Conservation (phyloP, 2,329 filamentous ascomycete genomes). For the Tolypocladium nubicola region DNA sequence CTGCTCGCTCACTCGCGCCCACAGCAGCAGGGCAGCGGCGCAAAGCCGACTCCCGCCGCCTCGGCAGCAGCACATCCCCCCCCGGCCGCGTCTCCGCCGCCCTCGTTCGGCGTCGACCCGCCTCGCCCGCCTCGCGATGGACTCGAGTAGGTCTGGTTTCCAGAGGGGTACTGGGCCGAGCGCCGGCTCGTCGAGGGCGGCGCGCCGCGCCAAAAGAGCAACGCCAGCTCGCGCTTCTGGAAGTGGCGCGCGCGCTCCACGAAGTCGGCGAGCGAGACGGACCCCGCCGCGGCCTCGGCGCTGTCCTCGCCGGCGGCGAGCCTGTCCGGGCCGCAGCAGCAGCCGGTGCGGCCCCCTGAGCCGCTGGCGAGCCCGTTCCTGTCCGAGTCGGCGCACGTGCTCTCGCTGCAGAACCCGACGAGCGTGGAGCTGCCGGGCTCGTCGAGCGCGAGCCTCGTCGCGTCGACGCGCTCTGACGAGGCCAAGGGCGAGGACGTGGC, state of each 20-base stretch:
- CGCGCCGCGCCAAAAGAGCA: conserved; percentile 17
- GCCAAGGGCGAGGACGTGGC: not conserved
- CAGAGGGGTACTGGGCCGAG: conserved; percentile 53
- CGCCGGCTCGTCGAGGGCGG: conserved; percentile 22
- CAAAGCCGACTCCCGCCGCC: not conserved
- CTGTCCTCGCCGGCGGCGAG: conserved; percentile 15
- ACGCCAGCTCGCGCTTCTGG: conserved; percentile 23
- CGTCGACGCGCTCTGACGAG: conserved; percentile 3
- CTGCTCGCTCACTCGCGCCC: not conserved
- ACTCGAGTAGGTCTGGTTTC: conserved; percentile 53
- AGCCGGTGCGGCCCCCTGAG: not conserved
- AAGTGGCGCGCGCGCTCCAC: conserved; percentile 29
- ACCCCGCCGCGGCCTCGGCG: conserved; percentile 10
- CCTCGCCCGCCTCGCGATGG: conserved; percentile 44
- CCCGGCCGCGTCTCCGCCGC: not conserved
- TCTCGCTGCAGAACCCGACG: conserved; percentile 29
- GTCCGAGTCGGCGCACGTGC: conserved; percentile 36
- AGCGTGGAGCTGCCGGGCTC: conserved; percentile 3
- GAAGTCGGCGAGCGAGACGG: conserved; percentile 24
- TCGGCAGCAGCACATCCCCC: not conserved
- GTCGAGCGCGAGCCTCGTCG: conserved; percentile 2
- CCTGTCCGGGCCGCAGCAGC: conserved; percentile 3
- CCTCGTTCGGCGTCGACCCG: conserved; percentile 31
- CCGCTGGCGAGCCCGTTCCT: conserved; percentile 29
- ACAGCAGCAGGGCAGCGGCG: not conserved